Percentiles rank a stretch among this genome's conserved stretches.
Conservation (phyloP, 164 flowering plant species). For the Warburgia ugandensis region DNA sequence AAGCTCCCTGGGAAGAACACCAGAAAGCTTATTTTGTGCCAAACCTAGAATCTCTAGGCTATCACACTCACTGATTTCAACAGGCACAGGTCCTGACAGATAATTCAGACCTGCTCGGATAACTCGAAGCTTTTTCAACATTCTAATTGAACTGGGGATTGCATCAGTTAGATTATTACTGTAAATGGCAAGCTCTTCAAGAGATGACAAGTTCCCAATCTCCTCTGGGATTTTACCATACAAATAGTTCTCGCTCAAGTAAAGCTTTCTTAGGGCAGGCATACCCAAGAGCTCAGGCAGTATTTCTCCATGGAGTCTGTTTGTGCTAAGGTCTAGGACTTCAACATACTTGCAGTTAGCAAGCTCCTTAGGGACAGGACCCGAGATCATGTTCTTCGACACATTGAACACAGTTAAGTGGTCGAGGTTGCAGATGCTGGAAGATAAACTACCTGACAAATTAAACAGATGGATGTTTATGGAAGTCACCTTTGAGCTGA, state of each 20-base stretch:
- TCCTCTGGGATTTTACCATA: constrained; percentile 40
- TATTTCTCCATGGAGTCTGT: too few relatives aligned
- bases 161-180: constrained; percentile 57
- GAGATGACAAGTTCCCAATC: constrained; percentile 42
- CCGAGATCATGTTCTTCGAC: constrained; percentile 41
- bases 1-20: constrained; percentile 51
- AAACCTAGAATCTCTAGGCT: constrained; percentile 51
- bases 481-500: constrained; percentile 27
- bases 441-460: constrained; percentile 58
- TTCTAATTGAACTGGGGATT: constrained; percentile 56
- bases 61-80: constrained; percentile 48
- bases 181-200: constrained; percentile 54
- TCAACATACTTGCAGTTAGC: constrained; percentile 52
- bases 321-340: constrained; percentile 32
- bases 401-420: constrained; percentile 43
- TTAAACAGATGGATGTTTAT: constrained; percentile 32
- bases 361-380: constrained; percentile 62
- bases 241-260: constrained; percentile 41
- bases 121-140: constrained; percentile 35
- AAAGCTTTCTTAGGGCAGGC: too few relatives aligned
- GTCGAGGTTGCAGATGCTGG: constrained; percentile 48
- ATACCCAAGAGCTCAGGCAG: too few relatives aligned
- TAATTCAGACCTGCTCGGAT: constrained; percentile 69
- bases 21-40: constrained; percentile 52
- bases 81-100: constrained; percentile 53